Evolutionary conservation across 1,284 basidiomycete genomes (phyloP).

Genomic region (Cryptococcus hybrid): DNA sequence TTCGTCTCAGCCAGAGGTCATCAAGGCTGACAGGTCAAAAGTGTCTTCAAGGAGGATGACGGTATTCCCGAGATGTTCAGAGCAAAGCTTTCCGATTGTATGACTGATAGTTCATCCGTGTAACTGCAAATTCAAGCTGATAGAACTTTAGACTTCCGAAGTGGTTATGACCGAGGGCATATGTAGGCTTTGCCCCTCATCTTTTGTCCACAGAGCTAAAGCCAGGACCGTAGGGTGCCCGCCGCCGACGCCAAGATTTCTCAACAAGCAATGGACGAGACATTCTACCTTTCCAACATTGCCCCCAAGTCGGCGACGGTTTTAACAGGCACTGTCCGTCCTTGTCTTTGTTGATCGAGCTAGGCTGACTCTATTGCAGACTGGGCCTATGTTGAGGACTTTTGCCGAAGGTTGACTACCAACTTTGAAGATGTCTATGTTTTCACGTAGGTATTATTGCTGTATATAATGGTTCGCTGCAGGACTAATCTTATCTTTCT

Average conservation of each 20-base stretch:
- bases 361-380: constrained; percentile 55
- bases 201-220: too few species aligned
- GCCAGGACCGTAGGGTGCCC: constrained; percentile 65
- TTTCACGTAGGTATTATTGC: constrained; percentile 65
- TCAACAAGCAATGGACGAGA: constrained; percentile 93
- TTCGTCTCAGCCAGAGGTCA: constrained; percentile 29
- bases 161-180: constrained; percentile 95
- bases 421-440: constrained; percentile 92
- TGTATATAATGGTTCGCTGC: not conserved
- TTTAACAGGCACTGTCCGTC: constrained; percentile 92
- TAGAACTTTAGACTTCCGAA: constrained; percentile 64
- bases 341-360: not conserved
- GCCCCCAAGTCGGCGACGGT: constrained; percentile 94
- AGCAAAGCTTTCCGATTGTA: constrained; percentile 75
- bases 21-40: constrained; percentile 66
- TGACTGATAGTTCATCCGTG: constrained; percentile 10
- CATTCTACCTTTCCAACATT: constrained; percentile 92
- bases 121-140: not conserved
- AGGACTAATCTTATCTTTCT: not conserved
- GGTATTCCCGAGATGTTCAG: constrained; percentile 76
- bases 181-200: constrained; percentile 60
- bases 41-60: constrained; percentile 82
- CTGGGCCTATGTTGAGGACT: constrained; percentile 96
- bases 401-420: constrained; percentile 83
- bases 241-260: constrained; percentile 90